Percentiles rank a stretch among this genome's conserved stretches.
Evolutionary conservation across 805 yeast species (phyloP).

Genomic region (Yarrowia keelungensis): DNA sequence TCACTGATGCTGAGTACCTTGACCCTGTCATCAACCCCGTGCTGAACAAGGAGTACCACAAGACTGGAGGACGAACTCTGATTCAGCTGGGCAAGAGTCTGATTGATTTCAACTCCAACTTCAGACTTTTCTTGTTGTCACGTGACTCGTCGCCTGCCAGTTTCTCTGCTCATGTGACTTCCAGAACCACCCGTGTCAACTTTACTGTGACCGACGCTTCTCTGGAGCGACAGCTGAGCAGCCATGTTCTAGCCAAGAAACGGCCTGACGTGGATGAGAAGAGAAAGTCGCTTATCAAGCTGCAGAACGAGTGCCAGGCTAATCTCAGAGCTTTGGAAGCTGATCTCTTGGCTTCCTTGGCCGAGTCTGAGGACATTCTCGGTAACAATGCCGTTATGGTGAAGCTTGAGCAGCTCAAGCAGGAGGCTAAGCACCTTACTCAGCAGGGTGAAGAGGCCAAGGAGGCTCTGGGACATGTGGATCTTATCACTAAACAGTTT

Average conservation of each 20-base stretch:
- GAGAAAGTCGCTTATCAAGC: conserved; percentile 59
- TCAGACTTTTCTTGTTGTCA: conserved; percentile 66
- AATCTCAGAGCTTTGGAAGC: conserved; percentile 64
- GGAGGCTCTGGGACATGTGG: conserved; percentile 62
- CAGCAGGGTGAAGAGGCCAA: conserved; percentile 62
- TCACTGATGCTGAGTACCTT: conserved; percentile 79
- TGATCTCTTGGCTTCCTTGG: conserved; percentile 63
- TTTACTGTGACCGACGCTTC: conserved; percentile 75
- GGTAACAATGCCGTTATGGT: conserved; percentile 68
- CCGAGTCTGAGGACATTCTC: conserved; percentile 63
- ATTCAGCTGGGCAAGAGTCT: conserved; percentile 66
- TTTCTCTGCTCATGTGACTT: conserved; percentile 61
- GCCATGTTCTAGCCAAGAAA: conserved; percentile 60
- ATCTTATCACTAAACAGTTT: conserved; percentile 57
- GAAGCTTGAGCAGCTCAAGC: conserved; percentile 69
- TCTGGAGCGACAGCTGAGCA: conserved; percentile 67
- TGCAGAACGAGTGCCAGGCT: conserved; percentile 66
- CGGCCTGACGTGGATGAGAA: conserved; percentile 72
- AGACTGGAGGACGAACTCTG: conserved; percentile 72
- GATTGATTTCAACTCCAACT: conserved; percentile 71
- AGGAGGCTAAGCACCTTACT: conserved; percentile 63
- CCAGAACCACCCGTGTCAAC: conserved; percentile 62
- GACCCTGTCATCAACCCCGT: conserved; percentile 77
- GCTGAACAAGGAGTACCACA: conserved; percentile 64
- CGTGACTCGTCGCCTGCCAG: conserved; percentile 59